Evolutionary conservation across 371 early-diverging fungal species (phyloP), one percentile per base, ranked within the genome.

Genomic region (Syncephalastrum monosporum): DNA sequence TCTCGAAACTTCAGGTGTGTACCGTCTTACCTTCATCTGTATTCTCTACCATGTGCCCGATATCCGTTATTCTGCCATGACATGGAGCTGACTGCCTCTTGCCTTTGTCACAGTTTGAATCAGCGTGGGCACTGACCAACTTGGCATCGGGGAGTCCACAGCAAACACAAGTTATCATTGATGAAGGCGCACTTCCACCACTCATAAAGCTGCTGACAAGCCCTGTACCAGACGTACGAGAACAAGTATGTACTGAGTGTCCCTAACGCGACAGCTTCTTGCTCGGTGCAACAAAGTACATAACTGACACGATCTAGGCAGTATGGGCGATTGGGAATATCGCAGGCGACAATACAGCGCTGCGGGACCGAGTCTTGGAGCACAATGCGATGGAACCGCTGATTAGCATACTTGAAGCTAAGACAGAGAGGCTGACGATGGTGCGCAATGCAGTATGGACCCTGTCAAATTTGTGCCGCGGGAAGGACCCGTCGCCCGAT

Each of bases 291-390:
- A 33, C 38, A 12, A 33, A 33, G 12, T 12, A 33, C 38, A 33
- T 33, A 10, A 10, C 10, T 33, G 38, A 33, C 38, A 21, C 53
- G 15, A 16, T 29, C 13, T 51, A 91, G 81, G 96, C 96, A 55
- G 98, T 99, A 47, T 99, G 99, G 99, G 99, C 99, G 16, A 82
- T 99, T 43, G 99, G 99, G 64, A 99, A 99, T 83, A 99, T 99
- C 83, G 98, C 99, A 43, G 99, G 99, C 59, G 99, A 99, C 83
- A 91, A 91, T 69, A 91, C 99, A 56, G 69, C 74, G n/a, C 95
- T 93, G 74, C 91, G 99, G 63, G 98, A 99, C 77, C 86, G 75
- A 67, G 97, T 99, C 33, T 83, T 99, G 29, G 74, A 87, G 14
- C 74, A 77, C 48, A 94, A 94, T 49, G 97, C 96, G 6, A 74